Base-by-base conservation (phyloP, 148 eudicot species). In the Rhododendron kiyosumense region DNA sequence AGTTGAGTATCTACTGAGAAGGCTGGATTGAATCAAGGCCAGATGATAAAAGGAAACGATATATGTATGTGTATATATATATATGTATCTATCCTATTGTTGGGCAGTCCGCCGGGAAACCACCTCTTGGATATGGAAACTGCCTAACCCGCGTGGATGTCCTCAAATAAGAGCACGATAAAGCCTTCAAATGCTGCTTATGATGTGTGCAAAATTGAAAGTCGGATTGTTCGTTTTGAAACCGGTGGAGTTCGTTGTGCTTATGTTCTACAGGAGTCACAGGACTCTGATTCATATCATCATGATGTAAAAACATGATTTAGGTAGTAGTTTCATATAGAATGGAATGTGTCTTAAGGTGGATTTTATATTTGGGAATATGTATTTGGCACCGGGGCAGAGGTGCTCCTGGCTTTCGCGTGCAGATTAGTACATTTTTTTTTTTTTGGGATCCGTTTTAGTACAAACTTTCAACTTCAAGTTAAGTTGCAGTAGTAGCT, bases 1-100 rank as follows among this genome's bases (percentile, higher is more conserved):
- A 88, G 93, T 96, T 89, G 90, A 89, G 88, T 96, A 96, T 87
- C 86, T 96, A 20, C 87, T 96, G 90, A 92, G 99, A 89, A 91
- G 99, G 90, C 90, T 96, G 85, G 99, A 96, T 90, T 96, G 84
- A 90, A 76, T 67, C 22, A 18, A 67, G 67, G 38, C 3, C 38
- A 30, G 45, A 7, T 18, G 54, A 13, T 3, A 32, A 5, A 81
- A 18, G 14, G 5, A 10, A 12, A 14, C n/a, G 22, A 14, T 14
- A n/a, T 65, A 15, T 2, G 2, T 43, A 74, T 11, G 7, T 20
- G 5, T 75, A 2, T 38, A 18, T 36, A n/a, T 36, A 14, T 75
- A 2, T 38, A 18, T 36, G 46, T 36, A 75, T 17, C n/a, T 74
- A 36, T 43, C 46, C 1, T 32, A 30, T 2, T 75, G 36, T 75